These are phyloP conservation scores for Cephalotrichum gorgonifer DNA, from an alignment of 2,329 filamentous ascomycete species.

Conservation along the genomic window DNA sequence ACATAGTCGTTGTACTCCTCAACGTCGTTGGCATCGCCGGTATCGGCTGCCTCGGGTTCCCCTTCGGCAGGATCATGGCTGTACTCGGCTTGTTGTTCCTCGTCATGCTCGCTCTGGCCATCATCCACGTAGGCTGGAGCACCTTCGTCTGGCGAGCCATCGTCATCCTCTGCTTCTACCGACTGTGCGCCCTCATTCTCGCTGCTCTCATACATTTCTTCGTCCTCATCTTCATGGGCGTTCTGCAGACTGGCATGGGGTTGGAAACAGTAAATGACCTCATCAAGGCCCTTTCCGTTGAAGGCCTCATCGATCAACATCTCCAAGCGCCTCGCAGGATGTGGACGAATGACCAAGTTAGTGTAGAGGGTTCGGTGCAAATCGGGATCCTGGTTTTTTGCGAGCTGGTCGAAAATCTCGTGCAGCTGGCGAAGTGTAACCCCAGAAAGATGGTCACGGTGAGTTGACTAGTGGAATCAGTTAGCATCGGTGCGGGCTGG, in stretches of 20 bases:
- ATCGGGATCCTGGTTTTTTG: slow-evolving; percentile 32
- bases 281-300: slow-evolving; percentile 27
- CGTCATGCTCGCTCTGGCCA: slow-evolving; percentile 7
- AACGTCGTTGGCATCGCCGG: slow-evolving; percentile 9
- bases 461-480: slow-evolving; percentile 19
- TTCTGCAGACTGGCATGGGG: slow-evolving; percentile 11
- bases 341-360: slow-evolving; percentile 29
- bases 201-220: slow-evolving; percentile 9
- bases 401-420: slow-evolving; percentile 29
- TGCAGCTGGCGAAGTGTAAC: slow-evolving; percentile 30
- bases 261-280: slow-evolving; percentile 27
- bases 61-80: slow-evolving; percentile 3
- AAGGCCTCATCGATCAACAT: slow-evolving; percentile 30
- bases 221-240: slow-evolving; percentile 10
- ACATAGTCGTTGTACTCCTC: slow-evolving; percentile 16
- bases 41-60: slow-evolving; percentile 7
- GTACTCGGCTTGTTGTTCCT: slow-evolving; percentile 1
- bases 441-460: slow-evolving; percentile 20
- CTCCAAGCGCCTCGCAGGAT: slow-evolving; percentile 25
- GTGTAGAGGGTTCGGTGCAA: slow-evolving; percentile 27
- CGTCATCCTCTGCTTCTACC: slow-evolving; percentile 5
- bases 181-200: slow-evolving; percentile 9
- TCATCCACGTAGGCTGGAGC: slow-evolving; percentile 9
- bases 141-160: slow-evolving; percentile 8
- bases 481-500: slow-evolving; percentile 14